These are phyloP conservation scores for Parathielavia hyrcaniae DNA, from an alignment of 495 filamentous ascomycete species.

Conservation along the genomic window DNA sequence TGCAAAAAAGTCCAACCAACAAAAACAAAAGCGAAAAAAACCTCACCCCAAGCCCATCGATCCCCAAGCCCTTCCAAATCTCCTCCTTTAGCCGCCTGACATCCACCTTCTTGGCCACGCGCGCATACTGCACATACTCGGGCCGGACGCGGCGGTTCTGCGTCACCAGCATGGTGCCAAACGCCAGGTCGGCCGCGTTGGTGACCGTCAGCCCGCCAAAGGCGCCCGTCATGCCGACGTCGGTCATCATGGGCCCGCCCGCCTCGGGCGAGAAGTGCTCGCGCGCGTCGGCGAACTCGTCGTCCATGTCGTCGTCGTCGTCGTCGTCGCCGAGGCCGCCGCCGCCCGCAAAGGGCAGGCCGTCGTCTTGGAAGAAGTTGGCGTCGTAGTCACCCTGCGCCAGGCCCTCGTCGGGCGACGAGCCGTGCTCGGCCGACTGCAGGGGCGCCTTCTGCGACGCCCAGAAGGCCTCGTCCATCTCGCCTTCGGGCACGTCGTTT, in stretches of 20 bases:
- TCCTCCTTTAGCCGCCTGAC: conserved; percentile 90
- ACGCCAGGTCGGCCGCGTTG: conserved; percentile 55
- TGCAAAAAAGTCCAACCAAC: not conserved
- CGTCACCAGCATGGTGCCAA: conserved; percentile 90
- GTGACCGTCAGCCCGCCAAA: conserved; percentile 46
- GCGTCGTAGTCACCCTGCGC: conserved; percentile 80
- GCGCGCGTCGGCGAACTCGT: conserved; percentile 81
- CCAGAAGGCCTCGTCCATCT: conserved; percentile 96
- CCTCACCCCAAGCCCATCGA: conserved; percentile 47
- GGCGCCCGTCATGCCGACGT: conserved; percentile 44
- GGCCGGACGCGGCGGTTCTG: conserved; percentile 73
- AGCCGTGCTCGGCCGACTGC: conserved; percentile 16
- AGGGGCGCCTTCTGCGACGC: conserved; percentile 62
- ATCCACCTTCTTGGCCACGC: conserved; percentile 98
- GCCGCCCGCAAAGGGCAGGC: conserved; percentile 66
- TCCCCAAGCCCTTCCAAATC: conserved; percentile 84
- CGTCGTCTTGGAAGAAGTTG: conserved; percentile 96
- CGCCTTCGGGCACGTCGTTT: conserved; percentile 55
- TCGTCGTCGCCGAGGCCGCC: conserved; percentile 54
- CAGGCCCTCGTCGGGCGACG: conserved; percentile 34
- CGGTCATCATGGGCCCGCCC: conserved; percentile 43
- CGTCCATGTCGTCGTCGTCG: conserved; percentile 67
- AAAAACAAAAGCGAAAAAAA: not conserved
- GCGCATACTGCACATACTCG: conserved; percentile 94
- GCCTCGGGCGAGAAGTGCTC: conserved; percentile 79